Evolutionary conservation across 2,329 filamentous ascomycete species (phyloP).

Genomic region (Penicillium sp.): DNA sequence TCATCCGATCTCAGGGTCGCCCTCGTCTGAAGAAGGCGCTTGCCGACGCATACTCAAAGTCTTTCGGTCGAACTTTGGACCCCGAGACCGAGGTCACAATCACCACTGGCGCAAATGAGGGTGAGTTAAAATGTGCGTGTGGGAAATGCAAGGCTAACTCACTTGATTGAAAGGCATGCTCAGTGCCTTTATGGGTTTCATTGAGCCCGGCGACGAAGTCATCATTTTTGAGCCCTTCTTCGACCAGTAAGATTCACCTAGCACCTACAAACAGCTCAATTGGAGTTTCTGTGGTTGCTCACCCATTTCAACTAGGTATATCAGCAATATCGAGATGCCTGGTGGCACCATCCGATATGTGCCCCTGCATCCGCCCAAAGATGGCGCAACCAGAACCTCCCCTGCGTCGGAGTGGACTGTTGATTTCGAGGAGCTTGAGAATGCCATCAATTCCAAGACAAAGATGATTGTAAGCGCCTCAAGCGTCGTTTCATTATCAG

Average conservation of each 20-base stretch:
- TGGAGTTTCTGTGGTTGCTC: neutral
- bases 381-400: constrained; percentile 77
- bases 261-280: neutral
- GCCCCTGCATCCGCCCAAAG: constrained; percentile 83
- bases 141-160: neutral
- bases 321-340: constrained; percentile 98
- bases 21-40: constrained; percentile 91
- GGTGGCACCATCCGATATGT: constrained; percentile 95
- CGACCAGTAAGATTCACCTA: constrained; percentile 70
- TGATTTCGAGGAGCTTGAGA: constrained; percentile 79
- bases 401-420: constrained; percentile 88
- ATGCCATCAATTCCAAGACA: constrained; percentile 79
- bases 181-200: constrained; percentile 95
- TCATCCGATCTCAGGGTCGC: constrained; percentile 60
- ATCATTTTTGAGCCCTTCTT: constrained; percentile 99
- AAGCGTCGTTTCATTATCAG: neutral
- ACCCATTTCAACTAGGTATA: constrained; percentile 61
- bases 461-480: constrained; percentile 82
- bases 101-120: constrained; percentile 69
- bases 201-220: constrained; percentile 92
- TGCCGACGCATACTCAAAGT: constrained; percentile 86
- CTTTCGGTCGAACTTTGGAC: constrained; percentile 79
- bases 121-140: constrained; percentile 27
- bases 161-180: constrained; percentile 68
- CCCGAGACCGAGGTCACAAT: constrained; percentile 93